Base-by-base conservation (phyloP, 225 moss, liverwort and hornwort species). In the Anthoceros angustus region DNA sequence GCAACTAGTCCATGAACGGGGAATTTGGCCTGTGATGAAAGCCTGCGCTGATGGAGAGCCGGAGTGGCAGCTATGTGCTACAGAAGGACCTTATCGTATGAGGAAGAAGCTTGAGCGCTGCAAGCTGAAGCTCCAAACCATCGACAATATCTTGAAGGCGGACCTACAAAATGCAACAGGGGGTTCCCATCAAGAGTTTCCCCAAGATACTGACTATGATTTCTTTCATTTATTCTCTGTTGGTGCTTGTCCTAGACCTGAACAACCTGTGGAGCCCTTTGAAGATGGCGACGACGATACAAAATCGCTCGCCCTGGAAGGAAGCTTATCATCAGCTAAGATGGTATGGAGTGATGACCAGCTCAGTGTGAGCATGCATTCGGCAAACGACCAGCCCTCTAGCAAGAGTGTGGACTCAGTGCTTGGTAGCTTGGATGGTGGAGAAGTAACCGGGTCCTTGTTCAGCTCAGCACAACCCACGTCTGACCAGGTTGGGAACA, bases 81-180 rank as follows among this genome's bases (percentile, higher is more conserved):
- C 85, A 64, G 98, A 98, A 78, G 98, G 98, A 39, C 98, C 98
- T 73, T 98, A 89, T 64, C 86, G 98, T 65, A 98, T 98, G 98
- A 82, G 98, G 72, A 98, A 98, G 75, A 98, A 89, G 78, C 72
- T 98, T 40, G 92, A 98, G 79, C 85, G 92, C 62, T 81, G 80
- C 43, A 92, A 88, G 71, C 79, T 86, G 38, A 77, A 85, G 64
- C 75, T 83, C 72, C 78, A 80, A 65, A 77, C 78, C 45, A 82
- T 84, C 10, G 62, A 66, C 43, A 64, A 64, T 50, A 55, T 43
- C 23, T 12, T 62, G 16, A 16, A 43, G 18, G 64, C 32, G 16
- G 77, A 60, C 21, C 16, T 5, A n/a, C 38, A 40, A 21, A 24
- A 9, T 39, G 12, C 62, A 32, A n/a, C 10, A 32, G 23, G 42